phyloP scores from a whole-genome alignment of 345 rosid species.

The Moricandia moricandioides region DNA sequence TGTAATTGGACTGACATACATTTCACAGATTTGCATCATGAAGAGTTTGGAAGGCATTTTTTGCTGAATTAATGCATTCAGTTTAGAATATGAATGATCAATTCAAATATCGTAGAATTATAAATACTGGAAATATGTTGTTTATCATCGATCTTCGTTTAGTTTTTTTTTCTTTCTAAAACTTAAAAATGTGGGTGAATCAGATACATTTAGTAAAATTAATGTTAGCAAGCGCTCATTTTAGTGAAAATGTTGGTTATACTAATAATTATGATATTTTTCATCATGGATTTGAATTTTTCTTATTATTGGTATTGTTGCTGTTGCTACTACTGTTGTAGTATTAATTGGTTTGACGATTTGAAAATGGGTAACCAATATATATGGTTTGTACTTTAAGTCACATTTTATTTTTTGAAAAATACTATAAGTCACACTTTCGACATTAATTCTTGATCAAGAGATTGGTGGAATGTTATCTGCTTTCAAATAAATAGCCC shows the following conservation, averaged over 20 bases:
- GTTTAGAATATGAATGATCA: not conserved
- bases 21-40: not conserved
- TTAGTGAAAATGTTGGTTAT: not conserved
- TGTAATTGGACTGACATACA: not conserved
- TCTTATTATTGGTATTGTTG: not conserved
- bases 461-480: conserved; percentile 32
- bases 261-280: not conserved
- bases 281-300: not conserved
- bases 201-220: not conserved
- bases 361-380: conserved; percentile 15
- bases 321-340: not conserved
- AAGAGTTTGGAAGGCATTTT: not conserved
- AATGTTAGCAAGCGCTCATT: not conserved
- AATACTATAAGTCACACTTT: conserved; percentile 27
- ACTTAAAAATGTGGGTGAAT: not conserved
- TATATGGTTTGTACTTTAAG: conserved; percentile 9
- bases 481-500: conserved; percentile 25
- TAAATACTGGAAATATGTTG: not conserved
- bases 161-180: not conserved
- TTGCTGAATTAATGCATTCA: not conserved
- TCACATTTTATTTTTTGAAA: too few relatives aligned
- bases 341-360: conserved; percentile 21
- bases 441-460: conserved; percentile 31
- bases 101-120: not conserved
- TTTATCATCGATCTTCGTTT: not conserved